Evolutionary conservation across 2,329 filamentous ascomycete genomes (phyloP), one percentile per base, ranked within the genome.

Genomic region (Bretziella fagacearum): DNA sequence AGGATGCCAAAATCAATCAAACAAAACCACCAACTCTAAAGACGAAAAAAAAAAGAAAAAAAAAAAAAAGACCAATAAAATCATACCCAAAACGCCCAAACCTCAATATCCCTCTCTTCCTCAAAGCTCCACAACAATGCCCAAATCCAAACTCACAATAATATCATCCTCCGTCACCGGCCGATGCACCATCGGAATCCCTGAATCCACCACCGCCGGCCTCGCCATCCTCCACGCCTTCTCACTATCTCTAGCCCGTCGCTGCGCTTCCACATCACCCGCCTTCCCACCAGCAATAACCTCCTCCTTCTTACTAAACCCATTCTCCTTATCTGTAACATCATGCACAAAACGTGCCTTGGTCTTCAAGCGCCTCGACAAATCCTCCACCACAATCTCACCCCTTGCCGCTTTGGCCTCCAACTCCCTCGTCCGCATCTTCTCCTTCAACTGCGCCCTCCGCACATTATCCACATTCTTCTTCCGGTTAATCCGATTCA

Each of bases 151-250:
- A 22, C 78, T 73, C 1, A 81, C 86, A 61, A 96, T 89, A 48
- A 95, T 81, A 58, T 96, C 91, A 58, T 96, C 91, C 52, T 94
- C 87, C 68, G 82, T 81, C 49, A 86, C 73, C 25, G 81, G 79
- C 63, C 83, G 79, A 57, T 89, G 83, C 42, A 85, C 81, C 10
- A 77, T 77, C 2, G 75, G 71, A 51, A 79, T 62, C 10, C 72
- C 72, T 6, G 23, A 33, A 10, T 49, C 42, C 15, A 61, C 41
- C 8, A 45, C 2, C 7, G 36, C 26, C 29, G n/a, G 27, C 22
- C 27, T 29, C 32, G 20, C 15, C 23, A 25, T 23, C 5, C 6
- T 45, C 13, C 20, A 13, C 7, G 17, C 20, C 25, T 43, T 4
- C 58, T 57, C 30, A 3, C n/a, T n/a, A n/a, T 33, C n/a, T 15